These are phyloP conservation scores for Solanum chiquidenum DNA, from an alignment of 257 asterid genomes.

Conservation along the genomic window DNA sequence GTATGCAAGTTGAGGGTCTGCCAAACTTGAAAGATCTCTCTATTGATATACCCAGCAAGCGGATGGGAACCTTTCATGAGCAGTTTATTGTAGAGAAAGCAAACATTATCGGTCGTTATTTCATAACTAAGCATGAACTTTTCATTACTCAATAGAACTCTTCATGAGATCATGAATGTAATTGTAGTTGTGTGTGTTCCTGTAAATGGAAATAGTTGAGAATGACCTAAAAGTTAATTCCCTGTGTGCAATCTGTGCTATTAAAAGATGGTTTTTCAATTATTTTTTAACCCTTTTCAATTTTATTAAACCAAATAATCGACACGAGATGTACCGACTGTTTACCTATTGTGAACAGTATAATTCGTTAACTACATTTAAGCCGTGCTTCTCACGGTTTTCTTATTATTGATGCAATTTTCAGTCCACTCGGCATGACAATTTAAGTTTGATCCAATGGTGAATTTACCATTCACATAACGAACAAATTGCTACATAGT, in stretches of 20 bases:
- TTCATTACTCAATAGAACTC: constrained; percentile 33
- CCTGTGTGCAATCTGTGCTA: not conserved
- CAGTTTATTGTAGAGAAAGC: constrained; percentile 59
- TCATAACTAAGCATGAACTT: constrained; percentile 80
- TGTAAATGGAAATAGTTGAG: not conserved
- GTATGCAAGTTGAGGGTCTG: constrained; percentile 81
- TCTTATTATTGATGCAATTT: not conserved
- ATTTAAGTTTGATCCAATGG: not conserved
- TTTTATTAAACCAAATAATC: not conserved
- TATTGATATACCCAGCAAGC: constrained; percentile 60
- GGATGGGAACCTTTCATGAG: constrained; percentile 85
- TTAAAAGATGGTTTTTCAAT: not conserved
- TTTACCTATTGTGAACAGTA: not conserved
- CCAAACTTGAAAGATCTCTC: constrained; percentile 72
- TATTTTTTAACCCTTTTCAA: not conserved
- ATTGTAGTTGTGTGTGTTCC: not conserved
- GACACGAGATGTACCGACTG: not conserved
- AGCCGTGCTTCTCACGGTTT: not conserved
- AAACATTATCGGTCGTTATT: constrained; percentile 50
- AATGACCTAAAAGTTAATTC: not conserved
- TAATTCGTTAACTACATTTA: not conserved
- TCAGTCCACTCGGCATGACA: not conserved
- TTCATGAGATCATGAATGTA: not conserved
- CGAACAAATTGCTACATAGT: not conserved
- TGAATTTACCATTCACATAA: not conserved